Evolutionary conservation across 306 rosid genomes (phyloP).

Genomic region (Castanea mollissima): DNA sequence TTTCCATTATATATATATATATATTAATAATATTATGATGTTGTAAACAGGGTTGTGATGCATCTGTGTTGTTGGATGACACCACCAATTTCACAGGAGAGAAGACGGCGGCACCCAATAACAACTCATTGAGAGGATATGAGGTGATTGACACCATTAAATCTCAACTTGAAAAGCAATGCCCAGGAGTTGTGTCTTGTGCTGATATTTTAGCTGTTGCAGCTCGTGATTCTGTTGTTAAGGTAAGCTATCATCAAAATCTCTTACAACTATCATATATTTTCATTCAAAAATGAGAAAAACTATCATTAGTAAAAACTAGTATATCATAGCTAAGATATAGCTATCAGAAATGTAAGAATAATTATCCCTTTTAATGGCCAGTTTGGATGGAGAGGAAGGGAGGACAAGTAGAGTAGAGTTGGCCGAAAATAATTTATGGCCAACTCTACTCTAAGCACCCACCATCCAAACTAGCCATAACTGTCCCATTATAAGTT

Average conservation of each 20-base stretch:
- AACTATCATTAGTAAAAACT: not conserved
- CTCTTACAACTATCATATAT: too few relatives aligned
- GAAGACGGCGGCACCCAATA: slow-evolving; percentile 40
- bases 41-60: slow-evolving; percentile 56
- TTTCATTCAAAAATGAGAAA: not conserved
- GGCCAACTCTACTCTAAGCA: too few relatives aligned
- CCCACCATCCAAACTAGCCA: too few relatives aligned
- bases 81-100: slow-evolving; percentile 32
- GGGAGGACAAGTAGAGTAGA: too few relatives aligned
- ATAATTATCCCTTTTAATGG: too few relatives aligned
- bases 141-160: slow-evolving; percentile 49
- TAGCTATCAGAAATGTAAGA: too few relatives aligned
- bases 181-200: slow-evolving; percentile 48
- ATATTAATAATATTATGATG: not conserved
- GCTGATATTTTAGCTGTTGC: slow-evolving; percentile 50
- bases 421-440: too few relatives aligned
- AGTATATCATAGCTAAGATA: too few relatives aligned
- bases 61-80: slow-evolving; percentile 49
- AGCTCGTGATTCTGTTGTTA: slow-evolving; percentile 41
- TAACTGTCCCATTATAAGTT: too few relatives aligned
- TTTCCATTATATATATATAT: too few relatives aligned
- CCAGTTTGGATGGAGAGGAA: too few relatives aligned
- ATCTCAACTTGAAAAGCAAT: slow-evolving; percentile 24
- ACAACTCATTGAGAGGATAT: slow-evolving; percentile 40
- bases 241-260: slow-evolving; percentile 19